Percentiles rank a stretch among this genome's conserved stretches.
phyloP scores from a whole-genome alignment of 495 filamentous ascomycete genomes.

The Penicillium paradoxum region DNA sequence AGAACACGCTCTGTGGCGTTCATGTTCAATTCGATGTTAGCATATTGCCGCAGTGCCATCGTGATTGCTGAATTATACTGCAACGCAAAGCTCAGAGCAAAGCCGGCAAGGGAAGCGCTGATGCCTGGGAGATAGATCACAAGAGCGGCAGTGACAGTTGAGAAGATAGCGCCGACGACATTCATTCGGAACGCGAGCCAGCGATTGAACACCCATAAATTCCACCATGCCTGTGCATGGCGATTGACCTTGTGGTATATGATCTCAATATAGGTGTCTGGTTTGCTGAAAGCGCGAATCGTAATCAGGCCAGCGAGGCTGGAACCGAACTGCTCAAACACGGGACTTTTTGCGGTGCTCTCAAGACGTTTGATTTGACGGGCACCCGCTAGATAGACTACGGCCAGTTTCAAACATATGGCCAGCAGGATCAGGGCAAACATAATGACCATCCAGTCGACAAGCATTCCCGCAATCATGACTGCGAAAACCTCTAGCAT shows the following conservation, averaged over 20 bases:
- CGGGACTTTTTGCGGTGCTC: conserved; percentile 64
- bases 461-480: conserved; percentile 29
- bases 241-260: conserved; percentile 66
- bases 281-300: conserved; percentile 68
- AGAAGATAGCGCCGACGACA: conserved; percentile 65
- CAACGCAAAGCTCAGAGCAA: conserved; percentile 60
- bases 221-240: conserved; percentile 57
- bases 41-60: conserved; percentile 45
- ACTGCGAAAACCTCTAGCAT: conserved; percentile 27
- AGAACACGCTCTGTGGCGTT: conserved; percentile 78
- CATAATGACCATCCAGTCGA: conserved; percentile 29
- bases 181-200: conserved; percentile 73
- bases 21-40: conserved; percentile 69
- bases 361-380: conserved; percentile 75
- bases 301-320: conserved; percentile 67
- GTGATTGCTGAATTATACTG: conserved; percentile 49
- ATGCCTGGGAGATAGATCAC: conserved; percentile 60
- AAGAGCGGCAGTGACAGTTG: conserved; percentile 56
- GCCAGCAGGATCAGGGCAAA: conserved; percentile 22
- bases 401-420: conserved; percentile 53
- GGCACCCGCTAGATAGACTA: conserved; percentile 61
- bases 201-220: conserved; percentile 65
- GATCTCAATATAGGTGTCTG: conserved; percentile 55
- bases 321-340: conserved; percentile 72
- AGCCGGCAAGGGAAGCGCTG: conserved; percentile 73